Percentiles rank a stretch among this genome's conserved stretches.
These are phyloP conservation scores for Globisporangium abappressorium DNA, from an alignment of 352 stramenopile species.

Conservation along the genomic window DNA sequence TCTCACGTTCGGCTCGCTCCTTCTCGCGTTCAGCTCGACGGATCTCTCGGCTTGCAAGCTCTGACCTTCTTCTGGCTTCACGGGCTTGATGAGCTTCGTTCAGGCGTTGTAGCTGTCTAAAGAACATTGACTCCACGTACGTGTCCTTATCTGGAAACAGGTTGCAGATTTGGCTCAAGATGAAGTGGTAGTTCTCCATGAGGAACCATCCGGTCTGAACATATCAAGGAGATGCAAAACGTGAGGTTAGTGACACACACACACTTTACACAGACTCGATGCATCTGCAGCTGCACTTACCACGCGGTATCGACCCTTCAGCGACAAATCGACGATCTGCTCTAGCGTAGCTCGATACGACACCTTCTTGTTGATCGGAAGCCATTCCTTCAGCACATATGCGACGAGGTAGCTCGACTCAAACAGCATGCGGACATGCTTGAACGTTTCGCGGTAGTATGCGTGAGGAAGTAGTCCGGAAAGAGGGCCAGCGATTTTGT, in stretches of 20 bases:
- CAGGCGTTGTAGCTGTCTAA: conserved; percentile 76
- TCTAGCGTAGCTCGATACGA: conserved; percentile 81
- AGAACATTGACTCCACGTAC: conserved; percentile 85
- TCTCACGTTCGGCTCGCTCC: conserved; percentile 54
- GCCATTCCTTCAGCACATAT: conserved; percentile 82
- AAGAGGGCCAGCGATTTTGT: conserved; percentile 80
- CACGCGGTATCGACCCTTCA: conserved; percentile 71
- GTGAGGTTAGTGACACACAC: neutral
- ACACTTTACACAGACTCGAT: neutral
- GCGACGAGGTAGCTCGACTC: conserved; percentile 83
- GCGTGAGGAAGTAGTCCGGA: conserved; percentile 69
- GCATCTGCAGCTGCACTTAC: conserved; percentile 28
- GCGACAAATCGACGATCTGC: conserved; percentile 75
- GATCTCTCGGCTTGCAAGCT: conserved; percentile 57
- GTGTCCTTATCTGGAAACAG: conserved; percentile 69
- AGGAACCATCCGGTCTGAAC: conserved; percentile 77
- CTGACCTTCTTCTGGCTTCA: conserved; percentile 50
- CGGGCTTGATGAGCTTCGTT: conserved; percentile 62
- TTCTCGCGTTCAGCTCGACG: conserved; percentile 59
- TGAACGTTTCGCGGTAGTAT: conserved; percentile 71
- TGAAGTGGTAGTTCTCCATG: conserved; percentile 82
- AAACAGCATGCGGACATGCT: conserved; percentile 74
- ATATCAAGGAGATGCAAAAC: conserved; percentile 14
- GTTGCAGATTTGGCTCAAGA: conserved; percentile 75
- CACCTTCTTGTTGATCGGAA: conserved; percentile 85